These are phyloP conservation scores for Juncus effusus DNA, from an alignment of 176 grass and related monocot genomes.

Conservation along the genomic window DNA sequence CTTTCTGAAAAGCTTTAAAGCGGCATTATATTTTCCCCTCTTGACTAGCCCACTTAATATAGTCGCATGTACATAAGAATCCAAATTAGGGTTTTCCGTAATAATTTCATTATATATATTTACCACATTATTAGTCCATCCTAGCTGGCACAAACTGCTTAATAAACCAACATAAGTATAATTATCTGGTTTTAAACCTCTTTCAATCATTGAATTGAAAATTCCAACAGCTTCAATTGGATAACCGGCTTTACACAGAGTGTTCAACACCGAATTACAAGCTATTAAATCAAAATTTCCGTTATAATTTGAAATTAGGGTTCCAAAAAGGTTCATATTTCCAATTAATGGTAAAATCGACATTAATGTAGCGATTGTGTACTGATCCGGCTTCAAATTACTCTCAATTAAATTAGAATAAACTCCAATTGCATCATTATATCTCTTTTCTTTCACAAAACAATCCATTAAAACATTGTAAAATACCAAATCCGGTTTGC, in stretches of 20 bases:
- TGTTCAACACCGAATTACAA: conserved; percentile 61
- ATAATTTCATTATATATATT: conserved; percentile 43
- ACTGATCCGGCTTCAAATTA: conserved; percentile 65
- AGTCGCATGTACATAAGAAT: conserved; percentile 50
- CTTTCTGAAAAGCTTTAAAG: conserved; percentile 50
- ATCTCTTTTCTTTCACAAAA: conserved; percentile 52
- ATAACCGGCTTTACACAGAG: conserved; percentile 69
- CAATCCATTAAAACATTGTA: conserved; percentile 86
- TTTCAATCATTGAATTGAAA: conserved; percentile 45
- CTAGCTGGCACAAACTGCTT: conserved; percentile 51
- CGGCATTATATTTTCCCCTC: conserved; percentile 38
- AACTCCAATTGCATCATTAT: conserved; percentile 48
- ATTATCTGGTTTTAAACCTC: conserved; percentile 51
- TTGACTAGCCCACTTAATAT: conserved; percentile 63
- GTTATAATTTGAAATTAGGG: conserved; percentile 35
- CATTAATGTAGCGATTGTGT: conserved; percentile 64
- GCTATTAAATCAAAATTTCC: conserved; percentile 62
- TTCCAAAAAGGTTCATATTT: conserved; percentile 45
- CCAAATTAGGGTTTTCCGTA: conserved; percentile 34
- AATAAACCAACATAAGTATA: conserved; percentile 71
- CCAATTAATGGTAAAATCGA: conserved; percentile 38
- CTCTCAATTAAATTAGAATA: conserved; percentile 39
- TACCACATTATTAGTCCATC: conserved; percentile 44
- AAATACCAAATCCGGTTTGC: conserved; percentile 67
- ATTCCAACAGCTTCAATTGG: conserved; percentile 55